A percentile compares a stretch with the other conserved stretches of the same genome.
phyloP scores from a whole-genome alignment of 306 rosid genomes.

The Fragaria nilgerrensis region DNA sequence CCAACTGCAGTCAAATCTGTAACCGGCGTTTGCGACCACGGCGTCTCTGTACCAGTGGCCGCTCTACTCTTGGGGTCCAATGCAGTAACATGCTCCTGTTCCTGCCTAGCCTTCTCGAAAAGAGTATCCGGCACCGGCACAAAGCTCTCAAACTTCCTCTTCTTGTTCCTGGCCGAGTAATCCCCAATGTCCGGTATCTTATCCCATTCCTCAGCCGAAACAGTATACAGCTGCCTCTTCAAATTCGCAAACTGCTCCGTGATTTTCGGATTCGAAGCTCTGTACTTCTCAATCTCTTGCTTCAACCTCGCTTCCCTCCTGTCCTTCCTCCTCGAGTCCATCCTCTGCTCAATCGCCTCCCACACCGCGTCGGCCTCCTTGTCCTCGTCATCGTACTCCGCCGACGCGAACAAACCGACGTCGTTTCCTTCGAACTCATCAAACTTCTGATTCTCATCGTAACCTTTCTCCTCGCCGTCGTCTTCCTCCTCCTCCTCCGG shows the following conservation, averaged over 20 bases:
- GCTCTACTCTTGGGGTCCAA: conserved; percentile 85
- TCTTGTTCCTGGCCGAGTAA: conserved; percentile 76
- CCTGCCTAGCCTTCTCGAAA: conserved; percentile 88
- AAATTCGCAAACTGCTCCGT: conserved; percentile 85
- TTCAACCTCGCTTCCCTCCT: conserved; percentile 87
- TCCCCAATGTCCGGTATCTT: conserved; percentile 82
- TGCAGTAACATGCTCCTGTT: conserved; percentile 81
- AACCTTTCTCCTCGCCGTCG: conserved; percentile 75
- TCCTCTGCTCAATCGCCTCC: conserved; percentile 82
- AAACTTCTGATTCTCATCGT: conserved; percentile 86
- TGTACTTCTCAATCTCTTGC: conserved; percentile 82
- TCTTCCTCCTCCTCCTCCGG: conserved; percentile 81
- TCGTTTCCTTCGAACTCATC: conserved; percentile 92
- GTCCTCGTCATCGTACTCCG: conserved; percentile 89
- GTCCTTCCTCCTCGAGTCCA: conserved; percentile 93
- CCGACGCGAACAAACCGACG: conserved; percentile 82
- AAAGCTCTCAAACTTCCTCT: conserved; percentile 82
- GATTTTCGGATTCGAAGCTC: conserved; percentile 81
- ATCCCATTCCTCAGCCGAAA: conserved; percentile 77
- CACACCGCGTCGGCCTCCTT: conserved; percentile 91
- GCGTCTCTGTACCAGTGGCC: conserved; percentile 72
- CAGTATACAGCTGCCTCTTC: conserved; percentile 59
- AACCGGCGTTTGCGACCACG: conserved; percentile 83
- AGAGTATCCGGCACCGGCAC: conserved; percentile 87
- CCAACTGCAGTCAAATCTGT: conserved; percentile 93